Percentiles rank a stretch among this genome's conserved stretches.
Conservation (phyloP, 306 rosid genomes). For the Vigna unguiculata region DNA sequence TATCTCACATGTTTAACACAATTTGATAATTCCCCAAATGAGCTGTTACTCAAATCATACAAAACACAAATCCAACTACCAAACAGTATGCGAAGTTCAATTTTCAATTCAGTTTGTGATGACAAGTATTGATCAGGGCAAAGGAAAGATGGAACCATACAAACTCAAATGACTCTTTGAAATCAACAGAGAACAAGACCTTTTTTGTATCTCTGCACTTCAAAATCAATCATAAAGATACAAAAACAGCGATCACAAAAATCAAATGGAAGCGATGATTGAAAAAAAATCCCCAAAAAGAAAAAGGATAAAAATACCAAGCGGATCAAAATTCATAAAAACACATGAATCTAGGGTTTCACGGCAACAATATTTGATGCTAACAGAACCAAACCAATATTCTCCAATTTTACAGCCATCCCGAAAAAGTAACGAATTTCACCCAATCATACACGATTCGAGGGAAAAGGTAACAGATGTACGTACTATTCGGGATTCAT, state of each 20-base stretch:
- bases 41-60: background rate
- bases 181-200: slow-evolving; percentile 11
- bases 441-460: background rate
- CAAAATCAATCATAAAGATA: slow-evolving; percentile 21
- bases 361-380: slow-evolving; percentile 8
- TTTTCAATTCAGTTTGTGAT: slow-evolving; percentile 15
- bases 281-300: background rate
- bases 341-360: slow-evolving; percentile 51
- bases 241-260: background rate
- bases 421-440: slow-evolving; percentile 22
- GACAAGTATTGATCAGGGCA: background rate
- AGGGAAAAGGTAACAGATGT: slow-evolving; percentile 15
- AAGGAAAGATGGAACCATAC: background rate
- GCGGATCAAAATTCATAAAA: slow-evolving; percentile 14
- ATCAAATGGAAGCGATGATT: background rate
- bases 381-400: background rate
- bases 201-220: slow-evolving; percentile 1
- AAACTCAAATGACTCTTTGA: slow-evolving; percentile 5
- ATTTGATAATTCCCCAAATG: background rate
- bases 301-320: background rate
- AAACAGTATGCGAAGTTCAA: background rate
- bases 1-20: background rate
- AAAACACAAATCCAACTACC: background rate
- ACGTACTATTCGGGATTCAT: slow-evolving; percentile 62
- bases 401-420: slow-evolving; percentile 15